Conservation (phyloP, 768 basidiomycete species). For the Neoboletus magnificus region DNA sequence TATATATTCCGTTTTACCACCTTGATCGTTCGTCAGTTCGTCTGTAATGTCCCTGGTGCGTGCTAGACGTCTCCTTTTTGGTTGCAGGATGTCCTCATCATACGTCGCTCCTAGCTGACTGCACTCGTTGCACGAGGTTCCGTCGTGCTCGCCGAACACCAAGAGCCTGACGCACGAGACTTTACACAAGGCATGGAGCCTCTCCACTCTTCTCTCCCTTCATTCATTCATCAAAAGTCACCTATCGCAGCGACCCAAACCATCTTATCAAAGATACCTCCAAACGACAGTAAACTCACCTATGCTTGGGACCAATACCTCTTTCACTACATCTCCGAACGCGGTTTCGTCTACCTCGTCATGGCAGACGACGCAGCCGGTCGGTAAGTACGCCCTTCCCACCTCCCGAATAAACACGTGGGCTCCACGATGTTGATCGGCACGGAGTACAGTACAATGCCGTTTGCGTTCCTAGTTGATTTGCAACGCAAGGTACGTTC, state of each 20-base stretch:
- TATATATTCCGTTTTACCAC: too few relatives aligned
- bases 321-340: constrained; percentile 91
- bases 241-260: constrained; percentile 65
- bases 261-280: constrained; percentile 93
- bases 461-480: constrained; percentile 89
- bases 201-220: neutral
- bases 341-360: constrained; percentile 82
- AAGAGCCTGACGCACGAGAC: constrained; percentile 67
- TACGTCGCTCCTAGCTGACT: constrained; percentile 55
- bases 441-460: constrained; percentile 62
- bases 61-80: neutral
- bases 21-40: neutral
- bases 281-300: constrained; percentile 76
- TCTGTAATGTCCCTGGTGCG: constrained; percentile 28
- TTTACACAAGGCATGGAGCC: constrained; percentile 75
- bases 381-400: constrained; percentile 47
- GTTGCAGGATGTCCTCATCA: neutral
- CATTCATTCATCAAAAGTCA: neutral
- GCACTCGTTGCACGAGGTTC: constrained; percentile 77
- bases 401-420: neutral
- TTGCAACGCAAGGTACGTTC: constrained; percentile 70
- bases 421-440: neutral
- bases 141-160: constrained; percentile 84
- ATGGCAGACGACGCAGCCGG: constrained; percentile 95
- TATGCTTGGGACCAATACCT: constrained; percentile 93